phyloP scores from a whole-genome alignment of 2,329 filamentous ascomycete species.

The Aspergillus brasiliensis region DNA sequence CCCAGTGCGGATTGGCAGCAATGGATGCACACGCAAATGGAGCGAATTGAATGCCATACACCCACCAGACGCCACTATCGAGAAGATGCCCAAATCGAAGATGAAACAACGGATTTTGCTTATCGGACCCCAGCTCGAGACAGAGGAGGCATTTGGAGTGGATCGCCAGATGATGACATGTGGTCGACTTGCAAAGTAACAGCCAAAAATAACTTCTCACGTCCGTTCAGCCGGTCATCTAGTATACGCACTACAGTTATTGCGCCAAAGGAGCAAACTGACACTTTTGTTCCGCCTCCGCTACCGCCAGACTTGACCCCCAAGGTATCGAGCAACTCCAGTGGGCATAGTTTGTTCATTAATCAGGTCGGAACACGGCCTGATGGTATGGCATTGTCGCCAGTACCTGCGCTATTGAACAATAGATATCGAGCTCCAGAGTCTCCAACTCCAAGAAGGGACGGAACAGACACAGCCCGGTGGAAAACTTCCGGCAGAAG shows the following conservation, averaged over 20 bases:
- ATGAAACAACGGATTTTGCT: slow-evolving; percentile 24
- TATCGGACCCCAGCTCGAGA: slow-evolving; percentile 3
- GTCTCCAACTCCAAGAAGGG: slow-evolving; percentile 34
- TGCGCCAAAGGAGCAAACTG: slow-evolving; percentile 11
- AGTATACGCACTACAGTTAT: slow-evolving; percentile 28
- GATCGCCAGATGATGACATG: neutral
- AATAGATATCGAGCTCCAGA: slow-evolving; percentile 27
- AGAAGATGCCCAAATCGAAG: slow-evolving; percentile 42
- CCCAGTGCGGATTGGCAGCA: slow-evolving; percentile 40
- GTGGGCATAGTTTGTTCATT: slow-evolving; percentile 3
- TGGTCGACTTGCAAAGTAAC: slow-evolving; percentile 8
- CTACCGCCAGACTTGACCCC: slow-evolving; percentile 6
- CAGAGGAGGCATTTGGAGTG: neutral
- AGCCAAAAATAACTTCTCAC: slow-evolving; percentile 38
- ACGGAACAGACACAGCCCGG: slow-evolving; percentile 17
- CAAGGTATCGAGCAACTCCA: neutral
- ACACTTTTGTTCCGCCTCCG: neutral
- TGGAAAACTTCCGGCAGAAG: slow-evolving; percentile 25
- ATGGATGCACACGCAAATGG: slow-evolving; percentile 42
- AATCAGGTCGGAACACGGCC: slow-evolving; percentile 4
- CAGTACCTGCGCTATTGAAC: slow-evolving; percentile 26
- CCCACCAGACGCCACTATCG: slow-evolving; percentile 37
- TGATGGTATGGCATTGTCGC: slow-evolving; percentile 17
- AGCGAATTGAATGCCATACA: slow-evolving; percentile 30
- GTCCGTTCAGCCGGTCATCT: slow-evolving; percentile 39